Evolutionary conservation across 768 basidiomycete species (phyloP).

Genomic region (Lactifluus volemus): DNA sequence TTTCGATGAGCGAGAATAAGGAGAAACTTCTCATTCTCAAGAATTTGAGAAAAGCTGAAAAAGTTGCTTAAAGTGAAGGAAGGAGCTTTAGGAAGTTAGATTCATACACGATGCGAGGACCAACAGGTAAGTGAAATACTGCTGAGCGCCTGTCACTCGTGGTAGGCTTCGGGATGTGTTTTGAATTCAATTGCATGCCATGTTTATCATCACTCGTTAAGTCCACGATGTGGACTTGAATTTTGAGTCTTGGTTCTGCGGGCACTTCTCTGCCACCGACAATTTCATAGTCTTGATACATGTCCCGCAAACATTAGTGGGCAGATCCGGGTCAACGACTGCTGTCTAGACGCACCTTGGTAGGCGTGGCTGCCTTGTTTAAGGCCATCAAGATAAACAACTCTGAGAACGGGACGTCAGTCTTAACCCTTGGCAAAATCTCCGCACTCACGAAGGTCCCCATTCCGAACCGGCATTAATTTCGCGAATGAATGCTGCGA

Average conservation of each 20-base stretch:
- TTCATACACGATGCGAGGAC: not conserved
- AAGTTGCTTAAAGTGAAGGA: not conserved
- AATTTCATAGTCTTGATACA: not conserved
- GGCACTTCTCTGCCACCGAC: not conserved
- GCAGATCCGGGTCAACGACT: not conserved
- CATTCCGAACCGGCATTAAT: not conserved
- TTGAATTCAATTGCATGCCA: not conserved
- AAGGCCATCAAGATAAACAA: not conserved
- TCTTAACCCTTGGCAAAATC: not conserved
- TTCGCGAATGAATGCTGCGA: not conserved
- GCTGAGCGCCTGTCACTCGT: not conserved
- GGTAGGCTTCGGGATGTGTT: not conserved
- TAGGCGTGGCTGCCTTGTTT: not conserved
- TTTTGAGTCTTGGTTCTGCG: not conserved
- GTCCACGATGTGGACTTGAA: not conserved
- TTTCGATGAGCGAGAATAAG: constrained; percentile 2
- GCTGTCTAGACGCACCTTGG: not conserved
- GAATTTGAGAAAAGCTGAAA: constrained; percentile 10
- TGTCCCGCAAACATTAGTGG: not conserved
- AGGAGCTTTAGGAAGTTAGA: not conserved
- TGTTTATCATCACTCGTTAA: constrained; percentile 7
- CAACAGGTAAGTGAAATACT: constrained; percentile 2
- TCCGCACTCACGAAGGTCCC: not conserved
- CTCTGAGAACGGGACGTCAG: not conserved
- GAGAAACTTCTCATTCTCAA: constrained; percentile 12